phyloP scores from a whole-genome alignment of 2,329 filamentous ascomycete species.

The Lecanosticta acicola region DNA sequence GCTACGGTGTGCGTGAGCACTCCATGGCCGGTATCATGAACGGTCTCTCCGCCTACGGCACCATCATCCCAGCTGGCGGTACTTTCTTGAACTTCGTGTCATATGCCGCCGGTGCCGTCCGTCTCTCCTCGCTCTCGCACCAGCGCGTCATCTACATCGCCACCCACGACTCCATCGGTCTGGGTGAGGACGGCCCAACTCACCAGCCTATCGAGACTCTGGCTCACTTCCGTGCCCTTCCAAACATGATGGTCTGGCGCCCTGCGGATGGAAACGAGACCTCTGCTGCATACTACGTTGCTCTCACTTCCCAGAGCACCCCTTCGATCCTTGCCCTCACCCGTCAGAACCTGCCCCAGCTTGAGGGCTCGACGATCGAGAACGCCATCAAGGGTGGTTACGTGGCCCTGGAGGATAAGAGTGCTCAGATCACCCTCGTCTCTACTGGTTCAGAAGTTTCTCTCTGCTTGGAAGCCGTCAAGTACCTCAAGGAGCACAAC shows the following conservation, averaged over 20 bases:
- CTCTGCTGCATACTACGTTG: slow-evolving; percentile 93
- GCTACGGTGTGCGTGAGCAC: slow-evolving; percentile 89
- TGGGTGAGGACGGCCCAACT: slow-evolving; percentile 96
- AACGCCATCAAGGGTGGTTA: slow-evolving; percentile 93
- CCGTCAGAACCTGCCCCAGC: slow-evolving; percentile 95
- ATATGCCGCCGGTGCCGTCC: slow-evolving; percentile 90
- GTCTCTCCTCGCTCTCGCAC: slow-evolving; percentile 86
- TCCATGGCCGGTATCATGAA: slow-evolving; percentile 91
- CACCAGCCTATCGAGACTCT: slow-evolving; percentile 99
- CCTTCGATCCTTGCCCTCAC: slow-evolving; percentile 92
- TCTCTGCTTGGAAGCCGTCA: slow-evolving; percentile 88
- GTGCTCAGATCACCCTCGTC: slow-evolving; percentile 80
- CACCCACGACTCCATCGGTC: slow-evolving; percentile 98
- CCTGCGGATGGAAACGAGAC: slow-evolving; percentile 98
- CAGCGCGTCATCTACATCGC: slow-evolving; percentile 91
- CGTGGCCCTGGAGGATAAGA: slow-evolving; percentile 75
- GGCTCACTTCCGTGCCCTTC: slow-evolving; percentile 95
- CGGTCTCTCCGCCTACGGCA: slow-evolving; percentile 92
- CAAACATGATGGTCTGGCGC: slow-evolving; percentile 99
- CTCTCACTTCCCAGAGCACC: slow-evolving; percentile 81
- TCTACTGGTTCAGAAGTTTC: slow-evolving; percentile 94
- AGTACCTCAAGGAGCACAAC: slow-evolving; percentile 84
- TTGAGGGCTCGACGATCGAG: slow-evolving; percentile 88
- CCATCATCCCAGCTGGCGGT: slow-evolving; percentile 85
- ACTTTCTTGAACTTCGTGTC: slow-evolving; percentile 99